Percentiles rank a stretch among this genome's conserved stretches.
phyloP scores from a whole-genome alignment of 805 yeast species.

The Ogataea trehalophila region DNA sequence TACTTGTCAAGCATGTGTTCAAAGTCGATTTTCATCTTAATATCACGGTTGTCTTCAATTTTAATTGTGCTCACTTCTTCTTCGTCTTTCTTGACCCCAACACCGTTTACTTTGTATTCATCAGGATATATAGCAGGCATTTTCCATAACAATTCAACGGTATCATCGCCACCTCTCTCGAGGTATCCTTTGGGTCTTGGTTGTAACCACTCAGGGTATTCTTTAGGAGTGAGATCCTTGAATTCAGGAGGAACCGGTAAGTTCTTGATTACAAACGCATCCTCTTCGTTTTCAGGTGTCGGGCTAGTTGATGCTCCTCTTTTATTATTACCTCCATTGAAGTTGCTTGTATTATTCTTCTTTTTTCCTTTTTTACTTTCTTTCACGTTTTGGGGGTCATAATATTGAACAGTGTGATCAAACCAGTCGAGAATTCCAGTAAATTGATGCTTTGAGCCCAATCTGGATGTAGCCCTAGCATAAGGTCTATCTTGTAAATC shows the following conservation, averaged over 20 bases:
- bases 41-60: background rate
- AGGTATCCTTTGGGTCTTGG: conserved; percentile 75
- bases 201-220: conserved; percentile 72
- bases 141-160: conserved; percentile 66
- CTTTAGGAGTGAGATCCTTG: conserved; percentile 35
- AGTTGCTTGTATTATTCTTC: conserved; percentile 10
- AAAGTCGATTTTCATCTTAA: conserved; percentile 8
- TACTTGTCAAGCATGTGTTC: conserved; percentile 40
- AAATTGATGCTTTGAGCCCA: conserved; percentile 73
- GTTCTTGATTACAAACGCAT: conserved; percentile 4
- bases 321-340: conserved; percentile 14
- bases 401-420: conserved; percentile 62
- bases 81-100: background rate
- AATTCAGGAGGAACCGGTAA: conserved; percentile 42
- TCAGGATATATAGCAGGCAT: conserved; percentile 22
- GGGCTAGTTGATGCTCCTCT: conserved; percentile 21
- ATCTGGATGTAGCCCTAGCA: conserved; percentile 72
- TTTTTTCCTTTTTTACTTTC: conserved; percentile 14
- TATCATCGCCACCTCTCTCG: conserved; percentile 76
- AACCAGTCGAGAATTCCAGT: conserved; percentile 61
- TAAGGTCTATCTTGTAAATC: conserved; percentile 75
- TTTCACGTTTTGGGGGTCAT: conserved; percentile 35
- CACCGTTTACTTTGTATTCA: background rate
- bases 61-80: background rate
- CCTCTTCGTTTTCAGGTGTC: conserved; percentile 19